A percentile compares a stretch with the other conserved stretches of the same genome.
Evolutionary conservation across 2,329 filamentous ascomycete species (phyloP).

Genomic region (Pseudogymnoascus sp.): DNA sequence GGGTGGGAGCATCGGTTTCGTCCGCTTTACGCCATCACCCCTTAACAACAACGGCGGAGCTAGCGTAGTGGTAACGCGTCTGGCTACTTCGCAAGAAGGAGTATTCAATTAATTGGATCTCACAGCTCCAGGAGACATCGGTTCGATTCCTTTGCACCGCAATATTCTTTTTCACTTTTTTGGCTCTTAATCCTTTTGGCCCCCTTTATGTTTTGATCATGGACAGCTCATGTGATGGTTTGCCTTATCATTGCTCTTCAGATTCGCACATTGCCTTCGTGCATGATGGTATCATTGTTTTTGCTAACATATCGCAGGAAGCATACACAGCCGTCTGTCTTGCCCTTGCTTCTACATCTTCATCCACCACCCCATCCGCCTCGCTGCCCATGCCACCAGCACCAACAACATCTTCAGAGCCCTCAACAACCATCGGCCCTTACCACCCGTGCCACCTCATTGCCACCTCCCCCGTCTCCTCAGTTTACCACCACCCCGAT

Average conservation of each 20-base stretch:
- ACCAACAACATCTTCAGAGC: conserved; percentile 19
- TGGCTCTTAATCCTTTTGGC: background rate
- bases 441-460: conserved; percentile 48
- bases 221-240: background rate
- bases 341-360: conserved; percentile 31
- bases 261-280: background rate
- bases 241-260: background rate
- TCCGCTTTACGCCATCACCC: background rate
- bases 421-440: conserved; percentile 42
- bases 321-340: conserved; percentile 46
- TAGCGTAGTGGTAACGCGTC: background rate
- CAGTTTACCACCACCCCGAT: conserved; percentile 63
- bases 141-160: background rate
- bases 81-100: background rate
- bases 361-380: conserved; percentile 21
- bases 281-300: background rate
- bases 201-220: background rate
- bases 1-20: background rate
- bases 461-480: conserved; percentile 68
- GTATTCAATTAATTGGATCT: conserved; percentile 20
- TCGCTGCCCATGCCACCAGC: conserved; percentile 18
- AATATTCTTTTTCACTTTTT: background rate
- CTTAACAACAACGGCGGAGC: background rate
- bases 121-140: background rate
- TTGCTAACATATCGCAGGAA: conserved; percentile 37